Evolutionary conservation across 139 green algal genomes (phyloP).

Genomic region (Coelastrella sp.): DNA sequence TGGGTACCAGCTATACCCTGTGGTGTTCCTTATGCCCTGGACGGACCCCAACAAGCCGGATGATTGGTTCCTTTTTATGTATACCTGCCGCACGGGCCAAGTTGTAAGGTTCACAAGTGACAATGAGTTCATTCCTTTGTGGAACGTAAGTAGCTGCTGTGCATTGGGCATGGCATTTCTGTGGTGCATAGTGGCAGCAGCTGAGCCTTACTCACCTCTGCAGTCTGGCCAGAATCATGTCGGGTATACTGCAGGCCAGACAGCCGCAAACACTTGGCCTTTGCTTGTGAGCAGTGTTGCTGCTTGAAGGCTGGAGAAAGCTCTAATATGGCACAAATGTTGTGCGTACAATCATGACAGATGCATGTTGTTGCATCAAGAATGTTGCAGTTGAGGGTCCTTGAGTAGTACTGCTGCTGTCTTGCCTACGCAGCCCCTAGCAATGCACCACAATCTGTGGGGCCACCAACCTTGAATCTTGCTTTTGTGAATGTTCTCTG

Average conservation of each 20-base stretch:
- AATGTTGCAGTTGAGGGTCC: no score
- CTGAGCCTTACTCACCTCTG: neutral
- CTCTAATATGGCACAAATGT: no score
- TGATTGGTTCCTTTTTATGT: conserved; percentile 50
- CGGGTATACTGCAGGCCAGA: no score
- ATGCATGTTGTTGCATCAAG: no score
- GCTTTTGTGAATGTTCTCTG: neutral
- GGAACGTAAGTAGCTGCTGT: neutral
- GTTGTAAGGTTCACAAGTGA: conserved; percentile 38
- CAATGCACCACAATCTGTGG: neutral
- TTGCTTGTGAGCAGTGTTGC: no score
- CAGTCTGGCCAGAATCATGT: no score
- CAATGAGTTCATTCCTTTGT: conserved; percentile 36
- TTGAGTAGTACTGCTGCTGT: no score
- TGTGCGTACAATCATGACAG: no score
- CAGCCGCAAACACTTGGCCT: no score
- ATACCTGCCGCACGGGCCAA: conserved; percentile 51
- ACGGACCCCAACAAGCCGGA: conserved; percentile 41
- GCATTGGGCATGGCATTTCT: neutral
- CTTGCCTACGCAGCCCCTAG: neutral
- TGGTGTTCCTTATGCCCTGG: conserved; percentile 47
- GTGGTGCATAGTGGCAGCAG: neutral
- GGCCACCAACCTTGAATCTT: neutral
- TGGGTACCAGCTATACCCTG: conserved; percentile 52
- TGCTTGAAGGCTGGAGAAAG: no score